Evolutionary conservation across 768 basidiomycete species (phyloP).

Genomic region (Lactarius hatsudake): DNA sequence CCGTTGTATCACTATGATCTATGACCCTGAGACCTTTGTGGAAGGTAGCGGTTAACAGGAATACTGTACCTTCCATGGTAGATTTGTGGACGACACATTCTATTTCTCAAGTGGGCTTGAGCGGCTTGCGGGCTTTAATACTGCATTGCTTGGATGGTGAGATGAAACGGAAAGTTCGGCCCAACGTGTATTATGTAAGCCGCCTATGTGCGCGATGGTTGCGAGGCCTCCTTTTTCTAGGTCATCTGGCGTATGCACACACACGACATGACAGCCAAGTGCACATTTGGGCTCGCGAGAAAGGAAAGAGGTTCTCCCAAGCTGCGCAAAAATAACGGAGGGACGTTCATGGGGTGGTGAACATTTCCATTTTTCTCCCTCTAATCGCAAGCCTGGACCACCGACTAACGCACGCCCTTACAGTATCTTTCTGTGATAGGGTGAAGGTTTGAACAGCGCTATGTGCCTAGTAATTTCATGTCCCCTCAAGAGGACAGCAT

Average conservation of each 20-base stretch:
- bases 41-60: slow-evolving; percentile 1
- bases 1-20: slow-evolving; percentile 4
- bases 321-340: not conserved
- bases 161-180: slow-evolving; percentile 1
- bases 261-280: not conserved
- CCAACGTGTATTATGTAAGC: slow-evolving; percentile 7
- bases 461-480: not conserved
- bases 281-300: not conserved
- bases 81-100: not conserved
- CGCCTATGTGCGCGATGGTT: not conserved
- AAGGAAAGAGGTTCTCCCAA: slow-evolving; percentile 9
- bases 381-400: not conserved
- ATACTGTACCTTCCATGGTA: not conserved
- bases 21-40: slow-evolving; percentile 3
- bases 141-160: too few relatives aligned
- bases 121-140: not conserved
- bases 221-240: not conserved
- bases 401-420: not conserved
- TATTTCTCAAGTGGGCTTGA: not conserved
- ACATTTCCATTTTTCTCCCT: not conserved
- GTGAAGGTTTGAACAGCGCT: not conserved
- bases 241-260: too few relatives aligned
- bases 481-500: not conserved
- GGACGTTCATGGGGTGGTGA: not conserved
- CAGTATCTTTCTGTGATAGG: not conserved